These are phyloP conservation scores for Novymonas esmeraldas DNA, from an alignment of 208 protist species.

Conservation along the genomic window DNA sequence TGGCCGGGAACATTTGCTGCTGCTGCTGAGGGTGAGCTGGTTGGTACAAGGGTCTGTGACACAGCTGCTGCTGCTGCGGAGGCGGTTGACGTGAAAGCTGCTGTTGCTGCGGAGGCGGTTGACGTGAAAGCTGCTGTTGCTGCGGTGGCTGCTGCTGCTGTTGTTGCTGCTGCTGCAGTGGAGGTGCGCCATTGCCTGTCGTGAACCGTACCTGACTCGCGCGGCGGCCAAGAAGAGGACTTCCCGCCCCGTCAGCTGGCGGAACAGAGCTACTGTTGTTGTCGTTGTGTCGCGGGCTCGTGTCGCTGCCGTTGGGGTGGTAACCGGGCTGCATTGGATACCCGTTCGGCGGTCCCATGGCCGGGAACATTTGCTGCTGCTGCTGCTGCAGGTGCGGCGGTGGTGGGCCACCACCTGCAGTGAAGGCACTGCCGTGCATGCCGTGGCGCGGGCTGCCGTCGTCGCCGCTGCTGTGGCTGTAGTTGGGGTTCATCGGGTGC, in stretches of 20 bases:
- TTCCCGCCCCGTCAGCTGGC: not conserved
- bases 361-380: not conserved
- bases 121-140: not conserved
- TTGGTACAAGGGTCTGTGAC: too few relatives aligned
- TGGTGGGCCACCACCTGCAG: too few relatives aligned
- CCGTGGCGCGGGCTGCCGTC: not conserved
- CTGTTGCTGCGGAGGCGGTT: slow-evolving; percentile 3
- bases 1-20: not conserved
- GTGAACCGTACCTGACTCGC: not conserved
- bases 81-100: slow-evolving; percentile 1
- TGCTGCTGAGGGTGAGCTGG: too few relatives aligned
- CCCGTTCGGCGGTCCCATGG: not conserved
- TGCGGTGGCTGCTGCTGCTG: not conserved
- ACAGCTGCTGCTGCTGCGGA: too few relatives aligned
- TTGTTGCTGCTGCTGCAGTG: not conserved
- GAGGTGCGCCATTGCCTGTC: not conserved
- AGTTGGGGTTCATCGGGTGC: not conserved
- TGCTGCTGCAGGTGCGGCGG: too few relatives aligned
- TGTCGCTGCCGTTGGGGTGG: not conserved
- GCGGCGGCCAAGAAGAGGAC: not conserved
- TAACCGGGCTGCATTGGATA: not conserved
- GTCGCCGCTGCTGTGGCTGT: not conserved
- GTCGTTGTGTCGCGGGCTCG: too few relatives aligned
- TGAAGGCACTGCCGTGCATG: too few relatives aligned
- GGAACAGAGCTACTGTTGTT: not conserved